Conservation (phyloP, 306 rosid genomes). For the Prunus mongolica region DNA sequence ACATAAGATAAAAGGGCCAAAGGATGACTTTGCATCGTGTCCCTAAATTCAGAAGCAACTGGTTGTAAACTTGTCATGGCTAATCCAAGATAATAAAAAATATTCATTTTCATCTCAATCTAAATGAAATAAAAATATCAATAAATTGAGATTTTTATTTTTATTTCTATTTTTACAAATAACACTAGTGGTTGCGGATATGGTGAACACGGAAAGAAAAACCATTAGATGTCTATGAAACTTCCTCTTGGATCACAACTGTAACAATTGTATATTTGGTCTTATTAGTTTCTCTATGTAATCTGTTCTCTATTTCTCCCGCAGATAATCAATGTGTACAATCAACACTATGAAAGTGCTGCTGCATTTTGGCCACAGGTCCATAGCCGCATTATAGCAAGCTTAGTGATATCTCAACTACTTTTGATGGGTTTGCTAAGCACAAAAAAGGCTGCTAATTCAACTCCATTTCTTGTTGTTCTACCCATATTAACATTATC, state of each 20-base stretch:
- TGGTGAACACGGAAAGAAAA: no score
- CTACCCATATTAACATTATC: slow-evolving; percentile 72
- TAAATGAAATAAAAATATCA: not conserved
- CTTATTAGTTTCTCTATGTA: slow-evolving; percentile 3
- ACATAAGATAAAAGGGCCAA: no score
- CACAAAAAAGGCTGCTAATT: slow-evolving; percentile 91
- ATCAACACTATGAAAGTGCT: slow-evolving; percentile 89
- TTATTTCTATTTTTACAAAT: no score
- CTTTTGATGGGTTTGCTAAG: slow-evolving; percentile 90
- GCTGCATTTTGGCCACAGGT: slow-evolving; percentile 99
- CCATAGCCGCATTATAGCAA: slow-evolving; percentile 89
- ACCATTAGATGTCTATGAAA: not conserved
- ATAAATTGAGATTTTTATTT: no score
- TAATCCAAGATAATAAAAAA: not conserved
- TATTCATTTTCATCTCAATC: not conserved
- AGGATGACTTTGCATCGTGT: no score
- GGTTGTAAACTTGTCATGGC: not conserved
- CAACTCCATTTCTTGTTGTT: slow-evolving; percentile 78
- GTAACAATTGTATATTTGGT: not conserved
- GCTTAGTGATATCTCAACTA: slow-evolving; percentile 85
- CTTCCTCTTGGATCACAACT: not conserved
- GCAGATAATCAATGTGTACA: slow-evolving; percentile 92
- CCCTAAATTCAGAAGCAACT: no score
- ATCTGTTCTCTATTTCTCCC: not conserved
- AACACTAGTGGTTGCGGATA: no score